phyloP scores from a whole-genome alignment of 176 grass and related monocot genomes.

The Calamus simplicifolius region DNA sequence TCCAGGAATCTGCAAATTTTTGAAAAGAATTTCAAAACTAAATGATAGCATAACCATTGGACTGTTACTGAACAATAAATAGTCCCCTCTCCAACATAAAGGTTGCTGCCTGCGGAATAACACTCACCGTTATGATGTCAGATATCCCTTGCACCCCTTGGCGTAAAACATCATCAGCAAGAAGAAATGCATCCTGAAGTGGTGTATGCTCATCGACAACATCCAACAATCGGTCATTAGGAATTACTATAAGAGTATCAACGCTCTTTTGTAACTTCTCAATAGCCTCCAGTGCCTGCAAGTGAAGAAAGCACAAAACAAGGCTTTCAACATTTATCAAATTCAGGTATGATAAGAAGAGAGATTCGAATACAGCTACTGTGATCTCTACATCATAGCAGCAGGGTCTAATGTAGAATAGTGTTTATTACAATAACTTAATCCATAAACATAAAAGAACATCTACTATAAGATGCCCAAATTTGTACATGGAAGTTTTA shows the following conservation, averaged over 20 bases:
- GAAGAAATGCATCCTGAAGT: conserved; percentile 93
- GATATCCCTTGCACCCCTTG: conserved; percentile 99
- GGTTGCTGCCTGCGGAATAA: neutral
- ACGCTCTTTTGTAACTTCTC: conserved; percentile 90
- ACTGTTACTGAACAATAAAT: too few relatives aligned
- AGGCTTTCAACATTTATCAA: too few relatives aligned
- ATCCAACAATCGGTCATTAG: conserved; percentile 79
- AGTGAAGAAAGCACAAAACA: neutral
- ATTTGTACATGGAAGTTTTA: too few relatives aligned
- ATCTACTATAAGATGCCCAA: too few relatives aligned
- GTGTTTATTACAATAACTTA: too few relatives aligned
- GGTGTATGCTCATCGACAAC: conserved; percentile 85
- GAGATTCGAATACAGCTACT: too few relatives aligned
- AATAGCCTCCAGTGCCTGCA: conserved; percentile 83
- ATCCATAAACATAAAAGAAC: too few relatives aligned
- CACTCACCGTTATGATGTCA: conserved; percentile 83
- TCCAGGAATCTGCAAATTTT: conserved; percentile 61
- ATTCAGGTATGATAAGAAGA: too few relatives aligned
- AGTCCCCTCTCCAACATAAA: too few relatives aligned
- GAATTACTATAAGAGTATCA: conserved; percentile 92
- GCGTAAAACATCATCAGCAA: conserved; percentile 92
- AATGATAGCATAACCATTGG: too few relatives aligned
- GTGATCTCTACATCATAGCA: too few relatives aligned
- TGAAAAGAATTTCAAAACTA: conserved; percentile 1
- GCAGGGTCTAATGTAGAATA: too few relatives aligned